Evolutionary conservation across 164 flowering plant species (phyloP).

Genomic region (Piper longum): DNA sequence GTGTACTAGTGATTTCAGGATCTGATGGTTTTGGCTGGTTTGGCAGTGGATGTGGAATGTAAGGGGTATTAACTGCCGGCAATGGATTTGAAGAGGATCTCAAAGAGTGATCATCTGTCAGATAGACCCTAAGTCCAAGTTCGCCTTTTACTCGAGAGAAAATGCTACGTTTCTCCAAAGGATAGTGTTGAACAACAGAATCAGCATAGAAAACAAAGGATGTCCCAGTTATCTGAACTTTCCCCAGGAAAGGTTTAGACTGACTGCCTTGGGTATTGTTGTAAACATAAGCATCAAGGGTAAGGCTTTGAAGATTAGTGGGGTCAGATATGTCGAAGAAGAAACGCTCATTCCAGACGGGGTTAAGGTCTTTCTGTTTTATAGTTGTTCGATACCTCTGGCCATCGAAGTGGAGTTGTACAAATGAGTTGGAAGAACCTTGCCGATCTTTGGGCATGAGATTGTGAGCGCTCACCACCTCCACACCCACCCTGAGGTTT

Average conservation of each 20-base stretch:
- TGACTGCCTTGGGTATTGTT: conserved; percentile 27
- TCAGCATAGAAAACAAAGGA: conserved; percentile 76
- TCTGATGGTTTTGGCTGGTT: conserved; percentile 6
- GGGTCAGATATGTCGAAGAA: conserved; percentile 77
- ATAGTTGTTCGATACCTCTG: conserved; percentile 59
- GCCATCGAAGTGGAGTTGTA: conserved; percentile 68
- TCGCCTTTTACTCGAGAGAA: conserved; percentile 71
- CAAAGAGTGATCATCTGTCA: conserved; percentile 50
- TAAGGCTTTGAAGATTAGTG: conserved; percentile 35
- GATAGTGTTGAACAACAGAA: conserved; percentile 66
- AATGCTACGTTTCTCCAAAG: conserved; percentile 57
- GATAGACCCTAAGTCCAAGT: conserved; percentile 60
- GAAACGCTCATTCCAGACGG: conserved; percentile 82
- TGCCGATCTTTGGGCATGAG: conserved; percentile 80
- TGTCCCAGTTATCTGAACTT: conserved; percentile 47
- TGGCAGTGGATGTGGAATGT: conserved; percentile 7
- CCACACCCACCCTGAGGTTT: conserved; percentile 73
- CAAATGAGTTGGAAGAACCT: conserved; percentile 61
- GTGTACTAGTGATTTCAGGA: conserved; percentile 3
- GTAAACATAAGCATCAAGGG: conserved; percentile 55
- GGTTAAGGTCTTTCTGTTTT: conserved; percentile 77
- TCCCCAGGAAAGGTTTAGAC: conserved; percentile 61
- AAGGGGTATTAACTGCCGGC: conserved; percentile 23
- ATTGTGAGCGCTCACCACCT: conserved; percentile 66
- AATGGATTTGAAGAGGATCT: conserved; percentile 33